Conservation (phyloP, 805 yeast genomes). For the Candida namnaoensis region DNA sequence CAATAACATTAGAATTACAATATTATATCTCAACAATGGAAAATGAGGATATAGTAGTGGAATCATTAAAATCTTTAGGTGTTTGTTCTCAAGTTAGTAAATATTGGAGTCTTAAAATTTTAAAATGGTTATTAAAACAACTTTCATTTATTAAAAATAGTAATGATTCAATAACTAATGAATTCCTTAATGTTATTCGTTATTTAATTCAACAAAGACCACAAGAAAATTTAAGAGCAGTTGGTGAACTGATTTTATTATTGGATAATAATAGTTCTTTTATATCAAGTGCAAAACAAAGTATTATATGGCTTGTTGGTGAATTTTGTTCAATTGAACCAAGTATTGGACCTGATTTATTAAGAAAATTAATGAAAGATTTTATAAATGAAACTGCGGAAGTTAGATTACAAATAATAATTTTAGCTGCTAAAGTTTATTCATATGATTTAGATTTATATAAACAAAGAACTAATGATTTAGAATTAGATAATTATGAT, state of each 20-base stretch:
- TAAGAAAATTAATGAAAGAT: conserved; percentile 45
- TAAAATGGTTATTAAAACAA: conserved; percentile 56
- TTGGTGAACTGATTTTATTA: conserved; percentile 38
- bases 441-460: conserved; percentile 42
- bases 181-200: conserved; percentile 65
- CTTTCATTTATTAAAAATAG: conserved; percentile 22
- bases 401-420: conserved; percentile 64
- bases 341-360: conserved; percentile 64
- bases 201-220: conserved; percentile 61
- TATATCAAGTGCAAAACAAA: conserved; percentile 56
- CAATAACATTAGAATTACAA: conserved; percentile 54
- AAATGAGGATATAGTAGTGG: conserved; percentile 22
- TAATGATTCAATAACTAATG: conserved; percentile 35
- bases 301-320: conserved; percentile 87
- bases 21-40: conserved; percentile 33
- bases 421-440: conserved; percentile 65
- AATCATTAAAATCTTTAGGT: conserved; percentile 56
- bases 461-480: conserved; percentile 17
- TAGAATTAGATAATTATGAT: conserved; percentile 19
- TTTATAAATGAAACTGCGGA: conserved; percentile 46
- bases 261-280: conserved; percentile 17
- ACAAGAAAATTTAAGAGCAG: conserved; percentile 40
- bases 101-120: conserved; percentile 43
- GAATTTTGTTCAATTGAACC: conserved; percentile 50
- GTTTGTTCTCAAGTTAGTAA: conserved; percentile 41